Evolutionary conservation across 1,284 basidiomycete species (phyloP).

Genomic region (Schizophyllum commune): DNA sequence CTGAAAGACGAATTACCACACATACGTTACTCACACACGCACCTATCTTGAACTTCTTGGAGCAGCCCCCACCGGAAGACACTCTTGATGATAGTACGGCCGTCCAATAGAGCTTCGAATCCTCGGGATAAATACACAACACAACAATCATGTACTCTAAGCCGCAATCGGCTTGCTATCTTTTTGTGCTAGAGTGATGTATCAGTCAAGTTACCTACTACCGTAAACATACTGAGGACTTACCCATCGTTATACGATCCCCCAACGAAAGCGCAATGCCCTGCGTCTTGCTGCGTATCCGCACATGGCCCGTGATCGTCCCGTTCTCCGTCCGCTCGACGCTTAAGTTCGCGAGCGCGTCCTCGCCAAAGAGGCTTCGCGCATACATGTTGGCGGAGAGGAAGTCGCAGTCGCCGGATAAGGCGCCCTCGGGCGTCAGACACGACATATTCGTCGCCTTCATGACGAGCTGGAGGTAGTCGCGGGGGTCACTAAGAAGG

Average conservation of each 20-base stretch:
- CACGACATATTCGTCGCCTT: conserved; percentile 93
- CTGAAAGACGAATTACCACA: too few relatives aligned
- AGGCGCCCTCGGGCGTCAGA: conserved; percentile 88
- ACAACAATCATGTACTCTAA: conserved; percentile 11
- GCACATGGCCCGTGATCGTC: conserved; percentile 81
- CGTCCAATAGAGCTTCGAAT: not conserved
- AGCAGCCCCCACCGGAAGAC: too few relatives aligned
- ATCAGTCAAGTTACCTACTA: not conserved
- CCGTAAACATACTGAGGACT: conserved; percentile 17
- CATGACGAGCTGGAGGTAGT: conserved; percentile 88
- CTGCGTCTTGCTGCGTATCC: conserved; percentile 91
- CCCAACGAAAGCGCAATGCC: conserved; percentile 93
- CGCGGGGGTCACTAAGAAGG: conserved; percentile 58
- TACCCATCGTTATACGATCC: conserved; percentile 87
- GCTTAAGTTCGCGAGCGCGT: conserved; percentile 93
- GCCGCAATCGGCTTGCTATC: conserved; percentile 44
- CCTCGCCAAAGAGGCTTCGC: conserved; percentile 88
- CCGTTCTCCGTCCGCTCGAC: conserved; percentile 86
- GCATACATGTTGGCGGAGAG: conserved; percentile 93
- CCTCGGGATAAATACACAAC: not conserved
- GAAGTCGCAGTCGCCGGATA: conserved; percentile 91
- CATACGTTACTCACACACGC: too few relatives aligned
- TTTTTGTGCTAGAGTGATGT: not conserved
- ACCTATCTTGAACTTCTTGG: too few relatives aligned
- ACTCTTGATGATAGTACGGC: too few relatives aligned